Conservation (phyloP, 2,329 filamentous ascomycete species). For the Beauveria varroae region DNA sequence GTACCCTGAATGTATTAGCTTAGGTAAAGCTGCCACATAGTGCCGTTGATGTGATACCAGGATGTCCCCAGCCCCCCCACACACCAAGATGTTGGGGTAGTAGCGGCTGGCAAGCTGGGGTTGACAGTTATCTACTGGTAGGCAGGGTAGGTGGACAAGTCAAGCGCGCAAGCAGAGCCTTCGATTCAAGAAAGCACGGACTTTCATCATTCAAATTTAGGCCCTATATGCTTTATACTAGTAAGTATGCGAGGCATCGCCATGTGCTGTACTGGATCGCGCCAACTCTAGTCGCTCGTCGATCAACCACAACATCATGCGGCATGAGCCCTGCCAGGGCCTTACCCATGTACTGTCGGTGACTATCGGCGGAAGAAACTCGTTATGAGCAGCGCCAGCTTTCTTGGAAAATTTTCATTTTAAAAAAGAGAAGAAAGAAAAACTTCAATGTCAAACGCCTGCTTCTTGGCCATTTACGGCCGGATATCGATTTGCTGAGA, state of each 20-base stretch:
- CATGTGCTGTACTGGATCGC: background rate
- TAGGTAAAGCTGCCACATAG: background rate
- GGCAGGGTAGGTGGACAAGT: too few relatives aligned
- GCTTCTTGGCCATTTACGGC: background rate
- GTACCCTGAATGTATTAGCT: constrained; percentile 6
- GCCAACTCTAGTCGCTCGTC: background rate
- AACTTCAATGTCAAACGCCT: background rate
- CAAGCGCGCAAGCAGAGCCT: too few relatives aligned
- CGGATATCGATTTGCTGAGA: background rate
- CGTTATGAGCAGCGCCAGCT: background rate
- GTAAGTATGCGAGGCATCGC: background rate
- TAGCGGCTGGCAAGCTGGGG: too few relatives aligned
- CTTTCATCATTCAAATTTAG: too few relatives aligned
- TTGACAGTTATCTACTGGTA: too few relatives aligned
- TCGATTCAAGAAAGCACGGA: background rate
- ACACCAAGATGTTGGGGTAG: background rate
- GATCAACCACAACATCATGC: background rate
- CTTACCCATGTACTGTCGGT: too few relatives aligned
- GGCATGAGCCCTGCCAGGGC: background rate
- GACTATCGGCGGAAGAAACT: too few relatives aligned
- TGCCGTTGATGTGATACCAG: background rate
- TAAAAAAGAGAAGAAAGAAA: background rate
- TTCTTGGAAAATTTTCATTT: background rate
- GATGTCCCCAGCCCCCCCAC: background rate
- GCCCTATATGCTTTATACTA: background rate